Evolutionary conservation across 108 stramenopile species (phyloP), one percentile per base, ranked within the genome.

Genomic region (Cyclostephanos invisitatus): DNA sequence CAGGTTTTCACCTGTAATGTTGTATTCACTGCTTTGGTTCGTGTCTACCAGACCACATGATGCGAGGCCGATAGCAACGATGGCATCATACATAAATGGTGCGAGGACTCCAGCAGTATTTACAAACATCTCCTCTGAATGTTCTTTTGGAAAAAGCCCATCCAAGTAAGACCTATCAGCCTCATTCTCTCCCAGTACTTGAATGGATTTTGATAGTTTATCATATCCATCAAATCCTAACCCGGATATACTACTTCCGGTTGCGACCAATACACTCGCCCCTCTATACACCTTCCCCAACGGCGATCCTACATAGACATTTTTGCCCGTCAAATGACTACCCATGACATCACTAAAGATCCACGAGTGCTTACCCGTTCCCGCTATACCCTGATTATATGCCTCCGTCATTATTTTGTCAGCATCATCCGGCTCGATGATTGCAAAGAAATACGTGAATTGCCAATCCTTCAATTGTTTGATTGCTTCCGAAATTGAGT

Each of bases 61-160:
- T 22, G 86, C 70, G 7, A 89, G 57, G 2, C 89, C 89, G 8
- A 86, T 28, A 35, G 74, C 74, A 63, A 89, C 77, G 6, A 82
- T 58, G 18, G 89, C 81, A 64, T 89, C 86, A 67, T 84, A 89
- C 18, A 74, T 7, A 51, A 86, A 77, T 11, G 70, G 58, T 6
- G 77, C 47, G 3, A 62, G 35, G 2, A 77, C 3, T 21, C 56
- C 63, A n/a, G 51, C 12, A 4, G 21, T 27, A 58, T 63, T 56
- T 3, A 56, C 38, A 46, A 66, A 37, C 18, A 65, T 37, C 14
- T 50, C 49, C 37, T 50, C 49, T 2, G 56, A 15, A 46, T 51
- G 29, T 21, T 56, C 58, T 3, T 42, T 63, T 2, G 55, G 49
- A 25, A 9, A 53, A 5, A 40, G 64, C 9, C 20, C 25, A 27